These are phyloP conservation scores for Gypsophila paniculata DNA, from an alignment of 179 eudicot species.

Conservation along the genomic window DNA sequence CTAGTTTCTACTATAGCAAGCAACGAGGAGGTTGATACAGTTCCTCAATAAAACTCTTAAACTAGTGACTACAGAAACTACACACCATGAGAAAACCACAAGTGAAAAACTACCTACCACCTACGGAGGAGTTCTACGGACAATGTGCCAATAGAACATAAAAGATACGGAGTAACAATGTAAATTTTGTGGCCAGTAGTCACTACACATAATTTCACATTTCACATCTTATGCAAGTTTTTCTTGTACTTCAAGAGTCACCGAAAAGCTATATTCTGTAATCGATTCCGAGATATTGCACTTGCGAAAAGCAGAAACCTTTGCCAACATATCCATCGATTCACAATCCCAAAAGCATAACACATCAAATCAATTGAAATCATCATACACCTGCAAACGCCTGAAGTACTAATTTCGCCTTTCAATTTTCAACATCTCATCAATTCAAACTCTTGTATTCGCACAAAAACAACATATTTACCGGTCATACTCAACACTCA, in stretches of 20 bases:
- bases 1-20: background rate
- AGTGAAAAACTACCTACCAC: background rate
- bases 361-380: background rate
- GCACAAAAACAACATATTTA: slow-evolving; percentile 6
- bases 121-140: background rate
- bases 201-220: background rate
- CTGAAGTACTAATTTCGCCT: background rate
- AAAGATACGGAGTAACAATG: background rate
- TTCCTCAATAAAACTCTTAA: background rate
- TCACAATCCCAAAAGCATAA: background rate
- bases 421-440: background rate
- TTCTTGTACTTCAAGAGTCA: background rate
- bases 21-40: background rate
- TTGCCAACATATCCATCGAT: background rate
- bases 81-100: background rate
- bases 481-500: background rate
- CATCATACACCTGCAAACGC: background rate
- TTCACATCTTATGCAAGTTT: background rate
- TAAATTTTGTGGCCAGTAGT: background rate
- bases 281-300: background rate
- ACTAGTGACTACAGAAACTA: background rate
- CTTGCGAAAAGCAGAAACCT: background rate
- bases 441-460: background rate
- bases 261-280: too few species aligned
- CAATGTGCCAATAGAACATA: background rate